Conservation (phyloP, 306 rosid species). For the Fagus sylvatica region DNA sequence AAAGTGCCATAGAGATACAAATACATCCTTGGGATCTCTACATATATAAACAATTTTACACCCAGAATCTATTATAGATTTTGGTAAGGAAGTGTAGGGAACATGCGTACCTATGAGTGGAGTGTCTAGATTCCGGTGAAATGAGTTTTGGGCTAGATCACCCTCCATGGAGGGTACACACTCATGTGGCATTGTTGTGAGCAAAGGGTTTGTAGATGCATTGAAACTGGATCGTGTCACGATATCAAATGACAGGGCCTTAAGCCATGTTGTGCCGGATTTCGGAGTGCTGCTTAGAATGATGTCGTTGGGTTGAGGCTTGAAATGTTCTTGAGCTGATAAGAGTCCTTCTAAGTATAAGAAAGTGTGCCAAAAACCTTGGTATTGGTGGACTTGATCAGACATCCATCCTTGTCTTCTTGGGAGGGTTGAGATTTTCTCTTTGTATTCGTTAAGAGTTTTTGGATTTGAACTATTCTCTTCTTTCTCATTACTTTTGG, state of each 20-base stretch:
- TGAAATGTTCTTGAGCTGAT: neutral
- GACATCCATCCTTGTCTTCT: neutral
- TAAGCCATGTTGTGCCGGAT: neutral
- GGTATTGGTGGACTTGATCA: neutral
- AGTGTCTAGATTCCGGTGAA: too few relatives aligned
- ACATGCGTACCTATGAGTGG: neutral
- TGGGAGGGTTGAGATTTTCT: constrained; percentile 10
- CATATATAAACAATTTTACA: neutral
- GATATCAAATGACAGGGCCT: neutral
- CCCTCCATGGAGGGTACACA: neutral
- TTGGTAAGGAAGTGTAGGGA: neutral
- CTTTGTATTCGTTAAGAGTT: neutral
- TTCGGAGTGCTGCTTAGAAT: too few relatives aligned
- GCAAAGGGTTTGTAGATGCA: neutral
- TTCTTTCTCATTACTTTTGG: too few relatives aligned
- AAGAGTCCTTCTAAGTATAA: neutral
- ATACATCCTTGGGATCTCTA: constrained; percentile 4
- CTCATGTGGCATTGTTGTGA: neutral
- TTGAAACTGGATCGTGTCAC: neutral
- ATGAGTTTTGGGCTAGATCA: too few relatives aligned
- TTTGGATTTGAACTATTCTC: neutral
- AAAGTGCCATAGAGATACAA: neutral
- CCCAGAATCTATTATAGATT: neutral
- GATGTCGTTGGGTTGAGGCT: neutral
- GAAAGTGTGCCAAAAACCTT: neutral